These are phyloP conservation scores for Emmonsiellopsis sp. DNA, from an alignment of 2,329 filamentous ascomycete genomes.

Conservation along the genomic window DNA sequence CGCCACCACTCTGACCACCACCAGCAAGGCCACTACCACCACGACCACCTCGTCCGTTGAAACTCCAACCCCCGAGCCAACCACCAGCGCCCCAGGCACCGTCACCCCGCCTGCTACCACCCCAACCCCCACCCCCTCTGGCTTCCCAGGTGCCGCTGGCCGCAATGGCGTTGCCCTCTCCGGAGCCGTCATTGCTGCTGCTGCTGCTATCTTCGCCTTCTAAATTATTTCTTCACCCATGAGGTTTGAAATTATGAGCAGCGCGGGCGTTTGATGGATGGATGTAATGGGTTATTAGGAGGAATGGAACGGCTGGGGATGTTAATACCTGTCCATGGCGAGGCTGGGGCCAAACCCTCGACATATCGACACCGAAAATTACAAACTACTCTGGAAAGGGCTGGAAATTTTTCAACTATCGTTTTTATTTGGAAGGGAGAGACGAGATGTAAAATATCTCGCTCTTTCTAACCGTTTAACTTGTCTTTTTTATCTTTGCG, in stretches of 20 bases:
- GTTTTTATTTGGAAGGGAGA: not conserved
- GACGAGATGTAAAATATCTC: not conserved
- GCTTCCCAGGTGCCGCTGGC: constrained; percentile 8
- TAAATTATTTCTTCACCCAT: constrained; percentile 5
- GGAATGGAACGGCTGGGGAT: too few relatives aligned
- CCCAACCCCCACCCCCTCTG: constrained; percentile 4
- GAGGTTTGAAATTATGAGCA: not conserved
- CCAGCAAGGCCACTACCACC: constrained; percentile 12
- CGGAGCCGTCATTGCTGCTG: constrained; percentile 10
- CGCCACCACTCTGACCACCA: constrained; percentile 1
- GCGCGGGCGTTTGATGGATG: not conserved
- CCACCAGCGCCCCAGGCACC: constrained; percentile 8
- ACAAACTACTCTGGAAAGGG: not conserved
- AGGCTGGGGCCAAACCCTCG: not conserved
- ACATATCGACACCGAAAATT: not conserved
- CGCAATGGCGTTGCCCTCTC: constrained; percentile 9
- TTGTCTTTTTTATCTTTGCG: too few relatives aligned
- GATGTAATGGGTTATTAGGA: not conserved
- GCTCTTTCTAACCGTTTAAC: too few relatives aligned
- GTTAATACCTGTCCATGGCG: too few relatives aligned
- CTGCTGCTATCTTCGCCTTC: constrained; percentile 12
- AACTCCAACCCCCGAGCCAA: constrained; percentile 11
- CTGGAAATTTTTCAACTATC: not conserved
- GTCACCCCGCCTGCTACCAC: constrained; percentile 9
- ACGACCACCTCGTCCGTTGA: constrained; percentile 16